Conservation (phyloP, 2,329 filamentous ascomycete species). For the Colletotrichum chrysophilum region DNA sequence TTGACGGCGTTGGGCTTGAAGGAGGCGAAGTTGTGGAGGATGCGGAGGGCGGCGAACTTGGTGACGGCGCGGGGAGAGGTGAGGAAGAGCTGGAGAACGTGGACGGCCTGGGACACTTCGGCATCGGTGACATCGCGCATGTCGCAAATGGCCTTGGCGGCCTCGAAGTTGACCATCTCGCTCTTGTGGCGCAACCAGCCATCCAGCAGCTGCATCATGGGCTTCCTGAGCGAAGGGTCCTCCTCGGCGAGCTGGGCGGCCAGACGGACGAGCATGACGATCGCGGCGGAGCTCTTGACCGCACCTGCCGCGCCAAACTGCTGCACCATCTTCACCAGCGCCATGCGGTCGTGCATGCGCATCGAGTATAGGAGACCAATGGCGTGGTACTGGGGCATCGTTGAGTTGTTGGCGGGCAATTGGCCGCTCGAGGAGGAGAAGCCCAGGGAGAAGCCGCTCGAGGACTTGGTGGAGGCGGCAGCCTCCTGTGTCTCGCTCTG, state of each 20-base stretch:
- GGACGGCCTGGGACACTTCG: constrained; percentile 90
- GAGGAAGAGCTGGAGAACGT: constrained; percentile 95
- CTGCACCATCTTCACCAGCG: constrained; percentile 99
- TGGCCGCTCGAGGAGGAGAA: constrained; percentile 83
- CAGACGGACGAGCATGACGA: constrained; percentile 89
- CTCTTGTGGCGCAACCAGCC: constrained; percentile 98
- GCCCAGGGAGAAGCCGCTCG: constrained; percentile 86
- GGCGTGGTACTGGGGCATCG: constrained; percentile 98
- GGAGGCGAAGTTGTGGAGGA: constrained; percentile 93
- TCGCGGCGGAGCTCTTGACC: constrained; percentile 92
- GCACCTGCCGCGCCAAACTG: constrained; percentile 92
- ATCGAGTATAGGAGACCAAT: constrained; percentile 98
- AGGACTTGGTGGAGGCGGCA: constrained; percentile 87
- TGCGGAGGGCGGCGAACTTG: constrained; percentile 96
- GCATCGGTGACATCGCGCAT: constrained; percentile 91
- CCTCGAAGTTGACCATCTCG: constrained; percentile 99
- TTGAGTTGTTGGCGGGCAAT: constrained; percentile 86
- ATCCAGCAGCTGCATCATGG: constrained; percentile 97
- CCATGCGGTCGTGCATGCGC: constrained; percentile 97
- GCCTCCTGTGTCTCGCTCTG: constrained; percentile 98
- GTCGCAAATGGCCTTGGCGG: constrained; percentile 96
- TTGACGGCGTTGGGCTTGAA: constrained; percentile 95
- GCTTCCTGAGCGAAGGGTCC: constrained; percentile 84
- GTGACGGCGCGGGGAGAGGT: constrained; percentile 94
- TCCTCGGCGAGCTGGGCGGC: constrained; percentile 95